Percentiles rank a stretch among this genome's conserved stretches.
These are phyloP conservation scores for Sarocladiaceae sp. DNA, from an alignment of 2,329 filamentous ascomycete genomes.

Conservation along the genomic window DNA sequence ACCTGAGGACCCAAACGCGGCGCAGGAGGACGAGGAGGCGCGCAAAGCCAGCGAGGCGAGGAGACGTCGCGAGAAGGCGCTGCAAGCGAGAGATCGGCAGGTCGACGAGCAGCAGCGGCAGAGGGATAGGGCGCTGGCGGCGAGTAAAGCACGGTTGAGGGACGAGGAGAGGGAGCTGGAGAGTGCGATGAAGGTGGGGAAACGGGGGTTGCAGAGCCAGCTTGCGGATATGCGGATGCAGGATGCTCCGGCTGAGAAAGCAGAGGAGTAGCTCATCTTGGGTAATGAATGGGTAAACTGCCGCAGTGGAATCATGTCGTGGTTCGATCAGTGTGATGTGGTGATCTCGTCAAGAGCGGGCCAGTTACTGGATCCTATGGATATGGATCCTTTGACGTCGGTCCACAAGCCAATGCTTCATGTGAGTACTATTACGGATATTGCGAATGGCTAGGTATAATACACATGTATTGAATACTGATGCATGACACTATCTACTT, in stretches of 20 bases:
- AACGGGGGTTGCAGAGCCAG: constrained; percentile 59
- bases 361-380: too few relatives aligned
- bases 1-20: constrained; percentile 36
- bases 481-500: neutral
- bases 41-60: constrained; percentile 44
- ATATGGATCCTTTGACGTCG: too few relatives aligned
- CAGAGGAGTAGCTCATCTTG: neutral
- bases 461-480: too few relatives aligned
- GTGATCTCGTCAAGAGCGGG: neutral
- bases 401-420: too few relatives aligned
- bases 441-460: too few relatives aligned
- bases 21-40: constrained; percentile 43
- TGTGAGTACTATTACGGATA: too few relatives aligned
- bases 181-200: constrained; percentile 61
- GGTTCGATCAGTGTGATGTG: neutral
- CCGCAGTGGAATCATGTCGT: neutral
- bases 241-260: constrained; percentile 4
- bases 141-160: constrained; percentile 53
- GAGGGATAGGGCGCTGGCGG: constrained; percentile 52
- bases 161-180: constrained; percentile 65
- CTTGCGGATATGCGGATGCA: constrained; percentile 30
- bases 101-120: constrained; percentile 58
- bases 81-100: constrained; percentile 56
- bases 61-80: constrained; percentile 57
- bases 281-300: too few relatives aligned